Base-by-base conservation (phyloP, 352 stramenopile species). In the Lagenidium sp. region DNA sequence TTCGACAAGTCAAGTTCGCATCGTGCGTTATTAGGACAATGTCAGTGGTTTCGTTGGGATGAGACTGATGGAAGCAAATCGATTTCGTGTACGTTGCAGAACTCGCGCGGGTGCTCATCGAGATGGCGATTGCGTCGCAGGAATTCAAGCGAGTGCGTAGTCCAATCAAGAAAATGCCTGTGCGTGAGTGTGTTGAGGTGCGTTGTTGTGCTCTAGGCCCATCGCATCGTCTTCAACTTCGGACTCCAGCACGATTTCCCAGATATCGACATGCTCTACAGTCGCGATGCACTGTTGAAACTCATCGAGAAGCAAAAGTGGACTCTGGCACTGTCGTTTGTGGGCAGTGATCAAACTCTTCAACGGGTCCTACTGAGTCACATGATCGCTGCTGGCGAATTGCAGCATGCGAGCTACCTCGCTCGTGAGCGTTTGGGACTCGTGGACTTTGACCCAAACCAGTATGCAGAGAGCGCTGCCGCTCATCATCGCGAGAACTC, bases 221-320 rank as follows among this genome's bases (percentile, higher is more conserved):
- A 85, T 57, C 67, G 67, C 16, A 49, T 85, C 8, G 73, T 85
- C 15, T 53, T 57, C 36, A 75, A 60, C 26, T 70, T 76, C 36
- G 46, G 49, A 28, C 47, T 83, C 13, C 69, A 82, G 47, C 44
- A 62, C 36, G 36, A 65, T 16, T 85, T 70, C 36, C 69, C 73
- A 15, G 63, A 82, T 25, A 69, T 85, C 32, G 72, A 84, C 23
- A 57, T 64, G n/a, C 47, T 86, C 12, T 84, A 83, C 54, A 79
- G 57, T 29, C 67, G 68, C 16, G 73, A 86, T 37, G 59, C 61
- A 28, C 38, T 84, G 15, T 36, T 73, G 20, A 63, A 67, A 36
- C 57, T 86, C n/a, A 75, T 83, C 26, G 65, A 83, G 31, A 72
- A 70, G 36, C 57, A 78, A 35, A 68, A 65, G 26, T 86, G 70